Evolutionary conservation across 345 rosid genomes (phyloP), one percentile per base, ranked within the genome.

Genomic region (Nephelium lappaceum): DNA sequence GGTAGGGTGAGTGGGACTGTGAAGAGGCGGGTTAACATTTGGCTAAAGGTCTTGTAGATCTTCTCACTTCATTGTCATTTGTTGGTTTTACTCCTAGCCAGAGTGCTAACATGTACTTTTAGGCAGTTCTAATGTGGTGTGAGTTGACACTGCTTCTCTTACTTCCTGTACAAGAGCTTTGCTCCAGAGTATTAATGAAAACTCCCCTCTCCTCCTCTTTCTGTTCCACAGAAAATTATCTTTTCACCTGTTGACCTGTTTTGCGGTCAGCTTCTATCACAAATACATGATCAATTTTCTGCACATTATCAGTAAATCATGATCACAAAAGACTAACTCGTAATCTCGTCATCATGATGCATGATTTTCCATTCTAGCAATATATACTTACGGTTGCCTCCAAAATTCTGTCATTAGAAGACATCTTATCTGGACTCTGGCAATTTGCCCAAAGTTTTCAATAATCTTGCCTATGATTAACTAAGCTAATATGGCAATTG

Each of bases 21-120:
- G 69, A 45, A 58, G 78, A 75, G 78, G 71, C 16, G 16, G 51
- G 73, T 55, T 57, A 41, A 38, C 69, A 51, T 73, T 69, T 69
- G 72, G 71, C 74, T 67, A 38, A 15, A 51, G 64, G 76, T 66
- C 66, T 42, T 49, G 58, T 9, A 57, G 77, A 72, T 65, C 69
- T 77, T 72, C 77, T 57, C 73, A 31, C 72, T 81, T 77, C 70
- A 69, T 64, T 72, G 79, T 80, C 43, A 78, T 78, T 77, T 55
- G 78, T 67, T 79, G 77, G 63, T 57, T 75, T 77, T 57, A 62
- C 63, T 23, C 31, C 69, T 58, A 73, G 70, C 60, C 21, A 42
- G 47, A 42, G 75, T 72, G 47, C 43, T 71, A 27, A 70, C 74
- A 10, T 65, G 74, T 27, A 67, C 41, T 67, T 51, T 79, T 24